A percentile compares a stretch with the other conserved stretches of the same genome.
These are phyloP conservation scores for Apophysomyces sp. DNA, from an alignment of 371 early-diverging fungal species.

Conservation along the genomic window DNA sequence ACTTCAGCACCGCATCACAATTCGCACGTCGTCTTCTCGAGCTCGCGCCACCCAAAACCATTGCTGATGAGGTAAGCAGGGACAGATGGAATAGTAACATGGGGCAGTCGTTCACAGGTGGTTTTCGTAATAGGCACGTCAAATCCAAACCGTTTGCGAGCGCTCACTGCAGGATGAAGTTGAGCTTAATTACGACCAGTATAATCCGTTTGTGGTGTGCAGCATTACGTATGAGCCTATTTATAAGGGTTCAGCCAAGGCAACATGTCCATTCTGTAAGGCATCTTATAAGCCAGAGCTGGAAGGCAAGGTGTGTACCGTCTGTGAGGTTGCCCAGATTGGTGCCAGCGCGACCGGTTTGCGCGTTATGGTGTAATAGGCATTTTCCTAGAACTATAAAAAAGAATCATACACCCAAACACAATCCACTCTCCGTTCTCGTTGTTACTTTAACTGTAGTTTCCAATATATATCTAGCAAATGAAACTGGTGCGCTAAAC, in stretches of 20 bases:
- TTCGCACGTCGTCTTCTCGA: slow-evolving; percentile 91
- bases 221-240: slow-evolving; percentile 82
- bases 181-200: slow-evolving; percentile 87
- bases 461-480: too few relatives aligned
- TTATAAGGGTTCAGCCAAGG: slow-evolving; percentile 77
- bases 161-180: slow-evolving; percentile 80
- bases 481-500: too few relatives aligned
- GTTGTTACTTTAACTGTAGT: too few relatives aligned
- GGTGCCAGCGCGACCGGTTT: slow-evolving; percentile 53
- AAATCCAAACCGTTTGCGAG: slow-evolving; percentile 78
- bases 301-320: slow-evolving; percentile 73
- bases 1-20: slow-evolving; percentile 76
- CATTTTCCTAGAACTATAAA: neutral
- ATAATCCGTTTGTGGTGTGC: slow-evolving; percentile 89
- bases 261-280: slow-evolving; percentile 85
- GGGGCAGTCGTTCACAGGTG: neutral
- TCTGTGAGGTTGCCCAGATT: slow-evolving; percentile 81
- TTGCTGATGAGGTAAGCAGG: slow-evolving; percentile 68
- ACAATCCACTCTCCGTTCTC: too few relatives aligned
- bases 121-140: slow-evolving; percentile 60
- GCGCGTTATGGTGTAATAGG: slow-evolving; percentile 32
- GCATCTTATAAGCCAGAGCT: slow-evolving; percentile 85
- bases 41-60: slow-evolving; percentile 72
- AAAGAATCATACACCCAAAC: too few relatives aligned
- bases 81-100: neutral